phyloP scores from a whole-genome alignment of 148 eudicot species.

The Rhododendron kiyosumense region DNA sequence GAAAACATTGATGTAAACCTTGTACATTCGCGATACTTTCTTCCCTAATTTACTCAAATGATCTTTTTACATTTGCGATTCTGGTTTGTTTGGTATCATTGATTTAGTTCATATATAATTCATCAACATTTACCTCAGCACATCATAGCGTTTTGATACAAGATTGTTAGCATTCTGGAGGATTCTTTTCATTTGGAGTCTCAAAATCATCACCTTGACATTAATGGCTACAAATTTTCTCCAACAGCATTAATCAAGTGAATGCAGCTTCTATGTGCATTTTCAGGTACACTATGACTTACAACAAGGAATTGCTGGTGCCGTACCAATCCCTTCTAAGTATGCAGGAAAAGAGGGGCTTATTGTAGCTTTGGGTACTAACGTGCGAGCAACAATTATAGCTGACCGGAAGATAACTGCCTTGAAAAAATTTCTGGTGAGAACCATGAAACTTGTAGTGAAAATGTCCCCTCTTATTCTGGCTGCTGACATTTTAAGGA shows the following conservation, averaged over 20 bases:
- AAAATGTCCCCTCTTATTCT: background rate
- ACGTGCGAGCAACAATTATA: conserved; percentile 84
- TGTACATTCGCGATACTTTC: background rate
- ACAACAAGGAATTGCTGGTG: conserved; percentile 56
- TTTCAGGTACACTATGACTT: conserved; percentile 74
- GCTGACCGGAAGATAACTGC: conserved; percentile 95
- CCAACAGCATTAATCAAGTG: background rate
- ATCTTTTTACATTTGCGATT: too few species aligned
- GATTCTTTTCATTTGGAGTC: background rate
- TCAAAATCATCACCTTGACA: background rate
- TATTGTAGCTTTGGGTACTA: conserved; percentile 80
- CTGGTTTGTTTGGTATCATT: too few species aligned
- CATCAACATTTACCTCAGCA: background rate
- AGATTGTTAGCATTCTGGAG: background rate
- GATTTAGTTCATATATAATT: too few species aligned
- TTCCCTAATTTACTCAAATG: background rate
- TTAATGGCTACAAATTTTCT: background rate
- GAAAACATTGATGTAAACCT: background rate
- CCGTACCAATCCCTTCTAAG: conserved; percentile 63
- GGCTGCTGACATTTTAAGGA: conserved; percentile 11
- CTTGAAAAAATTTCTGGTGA: conserved; percentile 84
- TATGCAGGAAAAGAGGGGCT: conserved; percentile 62
- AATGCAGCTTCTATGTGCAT: background rate
- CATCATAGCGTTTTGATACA: background rate
- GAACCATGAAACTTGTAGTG: conserved; percentile 5